Conservation (phyloP, 2,329 filamentous ascomycete species). For the Talaromyces sp. region DNA sequence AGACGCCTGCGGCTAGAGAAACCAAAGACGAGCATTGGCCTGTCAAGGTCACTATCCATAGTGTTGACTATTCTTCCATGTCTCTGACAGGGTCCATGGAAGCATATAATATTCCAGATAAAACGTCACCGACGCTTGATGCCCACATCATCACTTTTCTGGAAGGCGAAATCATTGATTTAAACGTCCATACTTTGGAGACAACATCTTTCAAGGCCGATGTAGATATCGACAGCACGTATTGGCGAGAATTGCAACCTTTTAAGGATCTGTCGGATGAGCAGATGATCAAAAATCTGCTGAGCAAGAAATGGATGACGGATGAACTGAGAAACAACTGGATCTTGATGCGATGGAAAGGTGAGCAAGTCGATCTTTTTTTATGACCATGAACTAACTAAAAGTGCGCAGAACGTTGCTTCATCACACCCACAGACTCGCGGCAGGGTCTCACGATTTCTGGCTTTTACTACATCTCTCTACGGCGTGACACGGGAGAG, state of each 20-base stretch:
- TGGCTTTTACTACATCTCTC: constrained; percentile 47
- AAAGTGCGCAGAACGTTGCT: constrained; percentile 38
- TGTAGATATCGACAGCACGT: constrained; percentile 42
- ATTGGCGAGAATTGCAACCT: constrained; percentile 45
- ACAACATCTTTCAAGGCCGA: constrained; percentile 45
- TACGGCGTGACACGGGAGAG: constrained; percentile 40
- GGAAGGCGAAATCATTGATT: constrained; percentile 65
- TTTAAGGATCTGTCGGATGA: constrained; percentile 42
- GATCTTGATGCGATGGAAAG: constrained; percentile 51
- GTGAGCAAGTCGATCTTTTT: constrained; percentile 20
- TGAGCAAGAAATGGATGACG: constrained; percentile 42
- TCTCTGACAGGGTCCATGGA: constrained; percentile 64
- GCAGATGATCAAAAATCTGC: constrained; percentile 39
- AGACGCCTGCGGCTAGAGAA: constrained; percentile 5
- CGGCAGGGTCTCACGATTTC: constrained; percentile 46
- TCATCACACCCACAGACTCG: constrained; percentile 43
- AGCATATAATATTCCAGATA: constrained; percentile 61
- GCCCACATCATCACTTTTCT: constrained; percentile 60
- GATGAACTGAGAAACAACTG: constrained; percentile 38
- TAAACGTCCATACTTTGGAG: constrained; percentile 45
- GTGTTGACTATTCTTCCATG: constrained; percentile 57
- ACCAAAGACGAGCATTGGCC: constrained; percentile 57
- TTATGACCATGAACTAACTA: background rate
- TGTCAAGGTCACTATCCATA: constrained; percentile 61
- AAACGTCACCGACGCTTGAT: constrained; percentile 36